phyloP scores from a whole-genome alignment of 2,329 filamentous ascomycete genomes.

The Curvularia hawaiiensis region DNA sequence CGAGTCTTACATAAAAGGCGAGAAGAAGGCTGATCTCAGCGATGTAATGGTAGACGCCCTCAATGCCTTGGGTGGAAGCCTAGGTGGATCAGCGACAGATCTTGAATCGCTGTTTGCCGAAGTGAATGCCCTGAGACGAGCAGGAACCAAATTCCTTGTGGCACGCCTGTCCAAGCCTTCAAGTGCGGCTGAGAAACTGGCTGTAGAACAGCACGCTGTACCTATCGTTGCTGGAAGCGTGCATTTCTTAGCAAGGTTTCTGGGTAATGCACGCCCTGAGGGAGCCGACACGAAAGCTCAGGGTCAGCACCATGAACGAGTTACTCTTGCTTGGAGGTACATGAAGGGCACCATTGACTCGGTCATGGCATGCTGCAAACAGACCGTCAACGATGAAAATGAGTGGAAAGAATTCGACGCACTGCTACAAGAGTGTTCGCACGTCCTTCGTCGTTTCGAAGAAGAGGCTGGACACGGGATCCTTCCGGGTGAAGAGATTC shows the following conservation, averaged over 20 bases:
- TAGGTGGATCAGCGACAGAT: slow-evolving; percentile 40
- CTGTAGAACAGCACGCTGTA: slow-evolving; percentile 24
- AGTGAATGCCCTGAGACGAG: slow-evolving; percentile 40
- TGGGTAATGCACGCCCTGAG: slow-evolving; percentile 26
- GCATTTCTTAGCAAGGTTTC: slow-evolving; percentile 42
- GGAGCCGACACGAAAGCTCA: slow-evolving; percentile 25
- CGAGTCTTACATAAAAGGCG: slow-evolving; percentile 32
- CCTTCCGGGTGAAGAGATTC: slow-evolving; percentile 9
- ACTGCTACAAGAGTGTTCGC: slow-evolving; percentile 40
- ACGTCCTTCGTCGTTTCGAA: slow-evolving; percentile 35
- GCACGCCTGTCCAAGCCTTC: slow-evolving; percentile 15
- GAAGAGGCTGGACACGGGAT: slow-evolving; percentile 16
- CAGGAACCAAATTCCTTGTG: slow-evolving; percentile 34
- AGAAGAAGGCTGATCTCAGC: slow-evolving; percentile 21
- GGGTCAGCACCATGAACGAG: slow-evolving; percentile 29
- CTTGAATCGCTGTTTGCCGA: slow-evolving; percentile 46
- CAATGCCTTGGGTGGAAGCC: slow-evolving; percentile 33
- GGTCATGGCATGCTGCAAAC: slow-evolving; percentile 40
- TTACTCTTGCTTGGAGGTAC: slow-evolving; percentile 33
- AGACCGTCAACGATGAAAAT: slow-evolving; percentile 23
- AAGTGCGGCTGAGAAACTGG: not conserved
- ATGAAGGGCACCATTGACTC: slow-evolving; percentile 46
- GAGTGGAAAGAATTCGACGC: slow-evolving; percentile 41
- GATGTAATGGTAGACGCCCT: slow-evolving; percentile 29
- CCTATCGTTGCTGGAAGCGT: slow-evolving; percentile 37